Evolutionary conservation across 1,139 yeast genomes (phyloP).

Genomic region (Yarrowia galli): DNA sequence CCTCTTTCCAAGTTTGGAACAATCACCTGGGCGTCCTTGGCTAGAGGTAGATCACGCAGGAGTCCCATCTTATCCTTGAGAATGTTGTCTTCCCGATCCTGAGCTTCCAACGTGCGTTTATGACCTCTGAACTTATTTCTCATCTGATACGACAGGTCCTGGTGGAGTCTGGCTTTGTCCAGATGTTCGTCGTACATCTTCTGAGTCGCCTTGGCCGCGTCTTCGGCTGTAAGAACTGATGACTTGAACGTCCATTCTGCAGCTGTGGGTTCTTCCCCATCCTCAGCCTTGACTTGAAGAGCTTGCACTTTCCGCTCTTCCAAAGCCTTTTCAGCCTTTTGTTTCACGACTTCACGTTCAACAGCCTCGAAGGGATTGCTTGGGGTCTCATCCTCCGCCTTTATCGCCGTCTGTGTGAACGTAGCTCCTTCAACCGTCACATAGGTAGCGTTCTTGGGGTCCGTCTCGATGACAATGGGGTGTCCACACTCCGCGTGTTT

Average conservation of each 20-base stretch:
- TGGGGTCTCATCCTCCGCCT: slow-evolving; percentile 13
- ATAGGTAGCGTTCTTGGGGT: slow-evolving; percentile 50
- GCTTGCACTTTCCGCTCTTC: not conserved
- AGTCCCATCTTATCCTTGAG: slow-evolving; percentile 32
- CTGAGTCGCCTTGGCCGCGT: slow-evolving; percentile 9
- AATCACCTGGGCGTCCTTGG: slow-evolving; percentile 7
- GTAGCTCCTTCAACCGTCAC: slow-evolving; percentile 46
- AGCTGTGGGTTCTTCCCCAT: not conserved
- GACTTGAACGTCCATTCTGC: slow-evolving; percentile 17
- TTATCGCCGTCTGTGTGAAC: not conserved
- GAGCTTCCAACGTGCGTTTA: slow-evolving; percentile 9
- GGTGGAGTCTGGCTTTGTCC: slow-evolving; percentile 18
- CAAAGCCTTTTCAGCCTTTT: not conserved
- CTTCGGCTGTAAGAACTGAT: slow-evolving; percentile 6
- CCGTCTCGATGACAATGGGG: slow-evolving; percentile 48
- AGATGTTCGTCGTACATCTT: slow-evolving; percentile 19
- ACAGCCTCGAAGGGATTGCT: slow-evolving; percentile 43
- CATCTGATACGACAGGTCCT: slow-evolving; percentile 14
- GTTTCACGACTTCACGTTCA: slow-evolving; percentile 41
- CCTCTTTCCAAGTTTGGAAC: slow-evolving; percentile 11
- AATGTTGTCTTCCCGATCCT: not conserved
- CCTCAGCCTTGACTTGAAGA: not conserved
- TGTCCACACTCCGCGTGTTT: slow-evolving; percentile 48
- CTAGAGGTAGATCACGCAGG: not conserved
- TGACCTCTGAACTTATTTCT: slow-evolving; percentile 5